Percentiles rank a stretch among this genome's conserved stretches.
phyloP scores from a whole-genome alignment of 176 grass and related monocot genomes.

The Lolium perenne region DNA sequence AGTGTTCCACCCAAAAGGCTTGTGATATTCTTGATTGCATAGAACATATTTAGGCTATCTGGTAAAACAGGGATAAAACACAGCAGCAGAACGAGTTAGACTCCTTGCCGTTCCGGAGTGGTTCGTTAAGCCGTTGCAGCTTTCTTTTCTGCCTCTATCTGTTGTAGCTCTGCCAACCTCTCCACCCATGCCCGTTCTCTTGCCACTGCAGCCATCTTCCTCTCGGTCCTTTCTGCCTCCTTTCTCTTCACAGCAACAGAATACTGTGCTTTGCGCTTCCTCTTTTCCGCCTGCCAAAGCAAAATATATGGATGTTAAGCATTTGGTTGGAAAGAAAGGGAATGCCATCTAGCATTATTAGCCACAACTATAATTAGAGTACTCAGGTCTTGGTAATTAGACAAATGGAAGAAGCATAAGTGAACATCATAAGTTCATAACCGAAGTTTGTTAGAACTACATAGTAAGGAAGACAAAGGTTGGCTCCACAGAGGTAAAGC shows the following conservation, averaged over 20 bases:
- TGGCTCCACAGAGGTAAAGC: not conserved
- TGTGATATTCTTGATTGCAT: slow-evolving; percentile 31
- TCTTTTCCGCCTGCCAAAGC: slow-evolving; percentile 75
- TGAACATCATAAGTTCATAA: not conserved
- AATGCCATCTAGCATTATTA: not conserved
- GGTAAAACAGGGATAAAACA: slow-evolving; percentile 14
- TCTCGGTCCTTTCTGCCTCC: slow-evolving; percentile 75
- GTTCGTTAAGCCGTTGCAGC: slow-evolving; percentile 55
- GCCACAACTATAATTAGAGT: not conserved
- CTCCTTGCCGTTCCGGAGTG: slow-evolving; percentile 44
- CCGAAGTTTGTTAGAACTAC: slow-evolving; percentile 2
- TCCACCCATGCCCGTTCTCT: slow-evolving; percentile 83
- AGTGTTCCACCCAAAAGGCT: slow-evolving; percentile 20
- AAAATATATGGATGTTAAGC: slow-evolving; percentile 43
- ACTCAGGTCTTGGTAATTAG: not conserved
- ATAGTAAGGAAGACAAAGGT: not conserved
- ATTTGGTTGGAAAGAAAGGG: slow-evolving; percentile 28
- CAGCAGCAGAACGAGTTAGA: slow-evolving; percentile 45
- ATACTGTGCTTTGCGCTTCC: slow-evolving; percentile 82
- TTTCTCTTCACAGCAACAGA: slow-evolving; percentile 80
- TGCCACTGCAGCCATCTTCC: slow-evolving; percentile 96
- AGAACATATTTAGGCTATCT: slow-evolving; percentile 14
- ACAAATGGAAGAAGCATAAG: not conserved
- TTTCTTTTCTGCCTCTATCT: slow-evolving; percentile 72
- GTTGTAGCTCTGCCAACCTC: slow-evolving; percentile 79